phyloP scores from a whole-genome alignment of 805 yeast genomes.

The Kluyveromyces dobzhanskii region DNA sequence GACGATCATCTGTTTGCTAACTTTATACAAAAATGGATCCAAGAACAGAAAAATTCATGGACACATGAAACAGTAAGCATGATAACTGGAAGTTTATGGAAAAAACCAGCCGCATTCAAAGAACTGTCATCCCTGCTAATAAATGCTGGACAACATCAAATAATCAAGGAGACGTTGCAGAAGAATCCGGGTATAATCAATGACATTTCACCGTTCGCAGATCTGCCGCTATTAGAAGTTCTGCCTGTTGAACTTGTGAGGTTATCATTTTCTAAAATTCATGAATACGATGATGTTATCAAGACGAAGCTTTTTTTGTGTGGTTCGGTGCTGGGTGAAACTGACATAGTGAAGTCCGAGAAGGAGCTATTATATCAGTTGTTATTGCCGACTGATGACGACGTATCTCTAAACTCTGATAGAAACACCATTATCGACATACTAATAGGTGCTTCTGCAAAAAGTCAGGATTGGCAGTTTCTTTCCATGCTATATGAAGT shows the following conservation, averaged over 20 bases:
- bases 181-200: conserved; percentile 4
- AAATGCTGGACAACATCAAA: conserved; percentile 1
- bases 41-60: conserved; percentile 1
- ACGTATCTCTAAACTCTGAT: background rate
- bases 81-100: conserved; percentile 2
- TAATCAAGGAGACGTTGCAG: conserved; percentile 6
- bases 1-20: conserved; percentile 7
- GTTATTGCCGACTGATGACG: conserved; percentile 3
- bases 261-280: background rate
- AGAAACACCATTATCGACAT: background rate
- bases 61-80: background rate
- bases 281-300: conserved; percentile 4
- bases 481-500: conserved; percentile 5
- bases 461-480: conserved; percentile 6
- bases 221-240: conserved; percentile 2
- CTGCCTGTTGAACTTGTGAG: background rate
- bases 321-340: background rate
- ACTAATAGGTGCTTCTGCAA: background rate
- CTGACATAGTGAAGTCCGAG: background rate
- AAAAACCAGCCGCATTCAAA: conserved; percentile 1
- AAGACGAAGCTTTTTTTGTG: conserved; percentile 1
- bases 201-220: background rate
- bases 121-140: conserved; percentile 4
- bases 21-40: conserved; percentile 9
- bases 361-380: background rate